Evolutionary conservation across 2,329 filamentous ascomycete species (phyloP).

Genomic region (Ramularia endophylla): DNA sequence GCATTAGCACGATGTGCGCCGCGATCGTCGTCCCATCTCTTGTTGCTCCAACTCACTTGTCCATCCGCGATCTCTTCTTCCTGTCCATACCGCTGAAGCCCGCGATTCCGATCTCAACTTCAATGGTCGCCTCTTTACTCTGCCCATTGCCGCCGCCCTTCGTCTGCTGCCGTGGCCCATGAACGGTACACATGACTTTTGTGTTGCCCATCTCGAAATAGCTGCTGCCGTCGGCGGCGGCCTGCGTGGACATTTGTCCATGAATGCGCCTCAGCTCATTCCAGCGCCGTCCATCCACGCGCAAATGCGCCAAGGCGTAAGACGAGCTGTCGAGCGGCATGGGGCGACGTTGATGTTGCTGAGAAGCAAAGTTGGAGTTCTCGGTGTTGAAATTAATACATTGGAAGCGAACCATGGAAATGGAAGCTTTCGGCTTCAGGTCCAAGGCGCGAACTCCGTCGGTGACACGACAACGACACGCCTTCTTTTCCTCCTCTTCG

Average conservation of each 20-base stretch:
- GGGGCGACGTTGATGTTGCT: constrained; percentile 14
- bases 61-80: constrained; percentile 65
- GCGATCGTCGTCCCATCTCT: background rate
- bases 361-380: constrained; percentile 1
- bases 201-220: constrained; percentile 98
- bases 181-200: constrained; percentile 88
- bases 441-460: too few species aligned
- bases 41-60: constrained; percentile 57
- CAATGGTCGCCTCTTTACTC: constrained; percentile 58
- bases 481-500: too few species aligned
- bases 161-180: constrained; percentile 71
- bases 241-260: constrained; percentile 86
- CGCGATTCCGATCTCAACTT: constrained; percentile 76
- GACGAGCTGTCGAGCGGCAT: constrained; percentile 96
- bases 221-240: constrained; percentile 84
- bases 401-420: background rate
- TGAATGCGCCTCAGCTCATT: constrained; percentile 89
- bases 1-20: constrained; percentile 7
- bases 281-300: constrained; percentile 75
- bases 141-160: constrained; percentile 40
- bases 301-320: constrained; percentile 73
- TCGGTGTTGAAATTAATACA: too few species aligned
- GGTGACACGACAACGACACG: too few species aligned
- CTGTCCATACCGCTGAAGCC: constrained; percentile 85
- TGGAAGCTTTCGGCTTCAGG: background rate